Conservation (phyloP, 2,329 filamentous ascomycete genomes). For the Fusarium tricinctum region DNA sequence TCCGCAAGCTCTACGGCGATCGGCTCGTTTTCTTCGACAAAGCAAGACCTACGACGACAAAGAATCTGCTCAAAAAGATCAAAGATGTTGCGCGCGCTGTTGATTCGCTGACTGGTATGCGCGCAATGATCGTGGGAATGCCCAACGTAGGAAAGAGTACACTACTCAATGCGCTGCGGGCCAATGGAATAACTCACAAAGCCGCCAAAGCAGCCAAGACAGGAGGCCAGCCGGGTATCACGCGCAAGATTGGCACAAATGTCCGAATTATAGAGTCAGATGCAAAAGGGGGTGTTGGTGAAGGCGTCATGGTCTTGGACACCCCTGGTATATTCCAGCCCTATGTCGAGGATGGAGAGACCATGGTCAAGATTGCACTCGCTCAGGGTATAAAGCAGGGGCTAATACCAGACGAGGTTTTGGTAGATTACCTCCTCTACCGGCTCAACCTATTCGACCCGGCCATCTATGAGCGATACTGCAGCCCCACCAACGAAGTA, state of each 20-base stretch:
- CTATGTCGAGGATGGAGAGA: constrained; percentile 85
- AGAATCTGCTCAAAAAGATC: constrained; percentile 57
- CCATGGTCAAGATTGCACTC: constrained; percentile 95
- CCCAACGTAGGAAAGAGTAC: constrained; percentile 97
- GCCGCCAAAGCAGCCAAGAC: constrained; percentile 80
- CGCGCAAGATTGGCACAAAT: constrained; percentile 83
- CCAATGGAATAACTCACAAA: constrained; percentile 67
- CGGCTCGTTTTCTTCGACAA: constrained; percentile 62
- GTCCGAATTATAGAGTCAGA: constrained; percentile 77
- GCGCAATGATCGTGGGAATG: constrained; percentile 94
- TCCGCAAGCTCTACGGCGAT: constrained; percentile 55
- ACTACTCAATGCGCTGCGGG: constrained; percentile 88
- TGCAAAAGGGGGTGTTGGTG: constrained; percentile 61
- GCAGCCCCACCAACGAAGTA: constrained; percentile 86
- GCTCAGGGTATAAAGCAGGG: constrained; percentile 93
- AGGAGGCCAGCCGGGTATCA: constrained; percentile 90
- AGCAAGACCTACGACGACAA: constrained; percentile 52
- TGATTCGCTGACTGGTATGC: constrained; percentile 81
- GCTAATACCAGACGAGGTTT: constrained; percentile 79
- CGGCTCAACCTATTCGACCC: constrained; percentile 80
- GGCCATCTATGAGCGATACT: constrained; percentile 72
- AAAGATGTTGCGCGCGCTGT: constrained; percentile 51
- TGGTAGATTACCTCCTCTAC: constrained; percentile 93
- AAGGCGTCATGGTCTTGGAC: constrained; percentile 83
- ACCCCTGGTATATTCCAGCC: constrained; percentile 97